These are phyloP conservation scores for Xylariaceae sp. DNA, from an alignment of 2,329 filamentous ascomycete genomes.

Conservation along the genomic window DNA sequence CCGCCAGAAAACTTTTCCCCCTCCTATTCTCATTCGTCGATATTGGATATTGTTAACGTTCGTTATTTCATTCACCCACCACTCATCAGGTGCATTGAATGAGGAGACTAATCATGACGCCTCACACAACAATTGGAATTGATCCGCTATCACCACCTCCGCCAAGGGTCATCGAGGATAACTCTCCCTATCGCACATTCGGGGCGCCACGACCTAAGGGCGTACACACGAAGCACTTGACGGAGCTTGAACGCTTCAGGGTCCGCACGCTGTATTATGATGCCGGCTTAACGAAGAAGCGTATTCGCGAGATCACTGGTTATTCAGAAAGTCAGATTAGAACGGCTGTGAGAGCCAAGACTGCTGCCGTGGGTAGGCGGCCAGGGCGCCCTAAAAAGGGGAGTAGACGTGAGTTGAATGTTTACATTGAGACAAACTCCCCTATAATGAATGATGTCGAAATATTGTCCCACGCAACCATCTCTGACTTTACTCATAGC, in stretches of 20 bases:
- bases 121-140: neutral
- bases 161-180: conserved; percentile 19
- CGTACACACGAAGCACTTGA: conserved; percentile 40
- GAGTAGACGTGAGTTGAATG: conserved; percentile 34
- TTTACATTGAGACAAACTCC: no score
- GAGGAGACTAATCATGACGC: neutral
- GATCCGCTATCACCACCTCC: conserved; percentile 15
- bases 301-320: conserved; percentile 39
- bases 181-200: neutral
- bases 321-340: conserved; percentile 41
- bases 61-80: neutral
- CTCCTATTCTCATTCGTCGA: neutral
- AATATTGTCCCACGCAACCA: no score
- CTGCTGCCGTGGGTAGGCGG: conserved; percentile 32
- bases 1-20: conserved; percentile 36
- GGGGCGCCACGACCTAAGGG: conserved; percentile 32
- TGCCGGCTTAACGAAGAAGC: conserved; percentile 33
- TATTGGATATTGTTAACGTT: neutral
- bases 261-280: conserved; percentile 42
- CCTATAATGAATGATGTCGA: no score
- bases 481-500: conserved; percentile 10
- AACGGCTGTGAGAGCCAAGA: conserved; percentile 36
- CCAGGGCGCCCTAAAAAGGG: conserved; percentile 37
- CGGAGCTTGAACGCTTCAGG: conserved; percentile 38
- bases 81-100: neutral